Evolutionary conservation across 768 basidiomycete species (phyloP).

Genomic region (Lentinus tigrinus): DNA sequence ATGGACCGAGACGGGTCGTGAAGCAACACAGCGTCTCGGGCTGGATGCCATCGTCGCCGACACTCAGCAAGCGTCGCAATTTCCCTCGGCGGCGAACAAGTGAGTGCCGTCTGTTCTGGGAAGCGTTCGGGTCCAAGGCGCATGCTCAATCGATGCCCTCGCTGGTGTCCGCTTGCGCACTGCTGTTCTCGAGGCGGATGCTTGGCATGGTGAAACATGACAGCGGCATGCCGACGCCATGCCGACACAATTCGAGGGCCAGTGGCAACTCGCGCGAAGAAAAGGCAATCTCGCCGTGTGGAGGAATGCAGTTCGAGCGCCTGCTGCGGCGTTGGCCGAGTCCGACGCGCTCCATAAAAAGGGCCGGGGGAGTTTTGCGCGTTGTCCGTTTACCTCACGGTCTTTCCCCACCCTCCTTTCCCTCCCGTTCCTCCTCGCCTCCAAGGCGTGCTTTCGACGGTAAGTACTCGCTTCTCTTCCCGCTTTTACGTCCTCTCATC

Average conservation of each 20-base stretch:
- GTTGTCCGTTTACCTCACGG: slow-evolving; percentile 18
- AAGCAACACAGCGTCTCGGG: not conserved
- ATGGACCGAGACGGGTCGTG: not conserved
- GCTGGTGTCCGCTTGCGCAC: not conserved
- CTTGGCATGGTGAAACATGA: not conserved
- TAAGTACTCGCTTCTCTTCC: slow-evolving; percentile 10
- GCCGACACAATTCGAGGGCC: not conserved
- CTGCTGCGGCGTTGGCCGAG: slow-evolving; percentile 3
- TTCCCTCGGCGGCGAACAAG: not conserved
- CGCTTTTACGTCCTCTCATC: slow-evolving; percentile 1
- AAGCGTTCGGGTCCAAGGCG: not conserved
- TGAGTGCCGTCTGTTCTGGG: not conserved
- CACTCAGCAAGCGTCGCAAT: not conserved
- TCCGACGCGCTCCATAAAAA: slow-evolving; percentile 10
- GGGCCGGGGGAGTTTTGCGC: not conserved
- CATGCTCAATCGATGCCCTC: not conserved
- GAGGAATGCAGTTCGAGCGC: not conserved
- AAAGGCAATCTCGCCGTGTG: slow-evolving; percentile 2
- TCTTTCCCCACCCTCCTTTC: slow-evolving; percentile 22
- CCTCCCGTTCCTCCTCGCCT: slow-evolving; percentile 13
- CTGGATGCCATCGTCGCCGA: not conserved
- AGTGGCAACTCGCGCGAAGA: not conserved
- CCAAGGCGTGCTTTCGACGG: slow-evolving; percentile 23
- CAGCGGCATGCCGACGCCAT: too few species aligned
- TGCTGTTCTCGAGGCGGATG: not conserved